phyloP scores from a whole-genome alignment of 805 yeast species.

The Saccharomycopsis selenospora region DNA sequence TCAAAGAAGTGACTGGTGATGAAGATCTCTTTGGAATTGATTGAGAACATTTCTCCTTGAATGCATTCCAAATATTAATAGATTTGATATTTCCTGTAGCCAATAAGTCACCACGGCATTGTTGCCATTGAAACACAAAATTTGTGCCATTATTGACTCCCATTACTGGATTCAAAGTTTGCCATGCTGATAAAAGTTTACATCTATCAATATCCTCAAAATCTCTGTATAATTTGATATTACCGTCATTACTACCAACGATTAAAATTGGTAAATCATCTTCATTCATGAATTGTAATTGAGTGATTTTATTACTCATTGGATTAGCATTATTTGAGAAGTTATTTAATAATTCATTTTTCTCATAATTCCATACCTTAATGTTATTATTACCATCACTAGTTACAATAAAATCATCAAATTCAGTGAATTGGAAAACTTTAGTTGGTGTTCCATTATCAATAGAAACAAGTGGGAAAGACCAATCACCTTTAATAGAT shows the following conservation, averaged over 20 bases:
- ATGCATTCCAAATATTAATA: constrained; percentile 94
- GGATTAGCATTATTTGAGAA: constrained; percentile 86
- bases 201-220: constrained; percentile 51
- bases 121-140: constrained; percentile 92
- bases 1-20: constrained; percentile 77
- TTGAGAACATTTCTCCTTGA: constrained; percentile 75
- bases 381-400: constrained; percentile 81
- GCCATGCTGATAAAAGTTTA: constrained; percentile 79
- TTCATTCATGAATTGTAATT: constrained; percentile 78
- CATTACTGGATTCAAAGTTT: constrained; percentile 81
- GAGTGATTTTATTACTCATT: constrained; percentile 82
- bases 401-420: constrained; percentile 74
- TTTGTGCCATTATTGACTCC: constrained; percentile 79
- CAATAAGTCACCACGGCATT: constrained; percentile 80
- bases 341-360: constrained; percentile 47
- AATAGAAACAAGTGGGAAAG: constrained; percentile 46
- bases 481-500: constrained; percentile 85
- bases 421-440: constrained; percentile 75
- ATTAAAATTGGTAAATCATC: constrained; percentile 82
- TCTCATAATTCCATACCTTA: constrained; percentile 83
- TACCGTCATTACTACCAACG: constrained; percentile 91
- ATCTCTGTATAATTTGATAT: constrained; percentile 76
- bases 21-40: constrained; percentile 91
- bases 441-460: constrained; percentile 78
- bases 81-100: constrained; percentile 94